Evolutionary conservation across 2,329 filamentous ascomycete genomes (phyloP), one percentile per base, ranked within the genome.

Genomic region (Xylariaceae sp.): DNA sequence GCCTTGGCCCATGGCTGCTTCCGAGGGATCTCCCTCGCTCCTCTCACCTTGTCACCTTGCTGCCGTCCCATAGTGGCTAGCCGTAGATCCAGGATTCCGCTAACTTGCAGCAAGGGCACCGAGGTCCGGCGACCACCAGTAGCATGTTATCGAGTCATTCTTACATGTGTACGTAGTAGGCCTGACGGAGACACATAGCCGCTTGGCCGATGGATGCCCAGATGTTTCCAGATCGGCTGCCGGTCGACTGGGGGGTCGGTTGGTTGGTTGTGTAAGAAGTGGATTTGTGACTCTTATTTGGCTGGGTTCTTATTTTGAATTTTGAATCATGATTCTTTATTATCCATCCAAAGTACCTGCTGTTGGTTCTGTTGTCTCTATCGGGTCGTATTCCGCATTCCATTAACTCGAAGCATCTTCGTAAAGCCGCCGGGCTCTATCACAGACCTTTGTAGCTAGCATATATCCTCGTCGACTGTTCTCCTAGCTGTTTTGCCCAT

Each of bases 191-290:
- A 54, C 52, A 45, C 57, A 64, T 64, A 68, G 67, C 70, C 69
- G 71, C 62, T 72, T 70, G 70, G 65, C 71, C 71, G 71, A 71
- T 59, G 56, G 48, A 61, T 68, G 59, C 69, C 70, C 70, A 71
- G 60, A 48, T 53, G 44, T 51, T 51, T 41, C 44, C 47, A 45
- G 59, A 42, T 52, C 52, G 45, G 19, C 47, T 54, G 48, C 32
- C 46, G 59, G 46, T 54, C 50, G 56, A 40, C 49, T 44, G 44
- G 46, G 40, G n/a, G n/a, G n/a, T n/a, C n/a, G n/a, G n/a, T n/a
- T n/a, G n/a, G n/a, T n/a, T n/a, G n/a, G 19, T 46, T 20, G 20
- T 47, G 40, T 54, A 42, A 47, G 57, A 42, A 47, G 57, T 55
- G 50, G 50, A 45, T 54, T 37, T 16, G 14, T 37, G 32, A 12